These are phyloP conservation scores for Chytridium lagenaria DNA, from an alignment of 371 early-diverging fungal species.

Conservation along the genomic window DNA sequence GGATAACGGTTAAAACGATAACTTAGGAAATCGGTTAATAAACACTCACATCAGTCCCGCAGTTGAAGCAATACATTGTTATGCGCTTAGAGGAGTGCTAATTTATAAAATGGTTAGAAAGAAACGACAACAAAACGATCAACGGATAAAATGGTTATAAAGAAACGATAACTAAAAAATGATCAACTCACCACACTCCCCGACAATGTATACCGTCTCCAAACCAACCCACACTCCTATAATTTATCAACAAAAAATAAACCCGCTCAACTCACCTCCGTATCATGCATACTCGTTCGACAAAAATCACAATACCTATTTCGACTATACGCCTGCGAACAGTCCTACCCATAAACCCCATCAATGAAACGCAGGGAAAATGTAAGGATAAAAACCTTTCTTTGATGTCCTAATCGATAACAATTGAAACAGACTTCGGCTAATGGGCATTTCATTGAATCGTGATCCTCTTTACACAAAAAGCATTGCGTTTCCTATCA, in stretches of 20 bases:
- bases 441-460: not conserved
- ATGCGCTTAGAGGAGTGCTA: no score
- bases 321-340: not conserved
- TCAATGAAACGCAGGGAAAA: not conserved
- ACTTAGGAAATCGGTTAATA: not conserved
- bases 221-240: not conserved
- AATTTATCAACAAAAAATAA: not conserved
- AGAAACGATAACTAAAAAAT: not conserved
- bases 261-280: not conserved
- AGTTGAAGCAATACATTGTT: no score
- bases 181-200: not conserved
- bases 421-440: not conserved
- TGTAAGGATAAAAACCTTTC: not conserved
- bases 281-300: not conserved
- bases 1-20: not conserved
- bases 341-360: not conserved
- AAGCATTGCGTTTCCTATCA: not conserved
- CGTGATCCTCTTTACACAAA: not conserved
- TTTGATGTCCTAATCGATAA: slow-evolving; percentile 1
- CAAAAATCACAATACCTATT: not conserved
- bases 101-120: not conserved
- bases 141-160: not conserved
- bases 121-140: not conserved
- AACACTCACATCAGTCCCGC: no score
- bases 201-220: not conserved